These are phyloP conservation scores for Fusarium nelsonii DNA, from an alignment of 2,329 filamentous ascomycete species.

Conservation along the genomic window DNA sequence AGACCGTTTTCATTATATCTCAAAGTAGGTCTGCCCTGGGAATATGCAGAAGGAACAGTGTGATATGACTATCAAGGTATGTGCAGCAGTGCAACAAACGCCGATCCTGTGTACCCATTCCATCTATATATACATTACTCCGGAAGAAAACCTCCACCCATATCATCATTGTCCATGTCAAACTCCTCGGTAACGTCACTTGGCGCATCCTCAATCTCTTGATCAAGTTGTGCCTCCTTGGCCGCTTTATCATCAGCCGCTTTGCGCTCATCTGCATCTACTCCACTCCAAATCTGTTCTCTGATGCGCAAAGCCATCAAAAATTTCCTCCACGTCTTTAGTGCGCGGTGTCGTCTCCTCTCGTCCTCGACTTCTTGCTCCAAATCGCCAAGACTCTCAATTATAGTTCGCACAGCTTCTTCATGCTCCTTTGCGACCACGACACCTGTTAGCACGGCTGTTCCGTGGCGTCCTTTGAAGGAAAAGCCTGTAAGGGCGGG, in stretches of 20 bases:
- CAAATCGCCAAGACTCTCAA: conserved; percentile 75
- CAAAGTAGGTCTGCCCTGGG: background rate
- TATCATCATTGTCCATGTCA: conserved; percentile 59
- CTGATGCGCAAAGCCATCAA: conserved; percentile 81
- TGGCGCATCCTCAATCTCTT: conserved; percentile 52
- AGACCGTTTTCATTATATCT: background rate
- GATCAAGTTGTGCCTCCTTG: conserved; percentile 54
- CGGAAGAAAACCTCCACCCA: conserved; percentile 61
- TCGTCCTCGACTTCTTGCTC: conserved; percentile 73
- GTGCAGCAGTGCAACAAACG: background rate
- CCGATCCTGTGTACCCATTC: background rate
- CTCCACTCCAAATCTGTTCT: conserved; percentile 75
- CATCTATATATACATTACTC: conserved; percentile 46
- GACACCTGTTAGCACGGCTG: conserved; percentile 82
- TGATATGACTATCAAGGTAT: background rate
- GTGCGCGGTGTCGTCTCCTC: conserved; percentile 78
- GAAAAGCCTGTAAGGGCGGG: conserved; percentile 91
- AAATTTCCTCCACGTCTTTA: conserved; percentile 77
- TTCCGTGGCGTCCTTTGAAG: conserved; percentile 88
- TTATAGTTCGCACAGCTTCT: conserved; percentile 78
- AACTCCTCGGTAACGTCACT: conserved; percentile 60
- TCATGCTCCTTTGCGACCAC: conserved; percentile 79
- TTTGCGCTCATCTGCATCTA: conserved; percentile 61
- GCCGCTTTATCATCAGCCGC: conserved; percentile 55
- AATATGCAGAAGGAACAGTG: background rate